Base-by-base conservation (phyloP, 176 grass and related monocot species). In the Microstegium vimineum region DNA sequence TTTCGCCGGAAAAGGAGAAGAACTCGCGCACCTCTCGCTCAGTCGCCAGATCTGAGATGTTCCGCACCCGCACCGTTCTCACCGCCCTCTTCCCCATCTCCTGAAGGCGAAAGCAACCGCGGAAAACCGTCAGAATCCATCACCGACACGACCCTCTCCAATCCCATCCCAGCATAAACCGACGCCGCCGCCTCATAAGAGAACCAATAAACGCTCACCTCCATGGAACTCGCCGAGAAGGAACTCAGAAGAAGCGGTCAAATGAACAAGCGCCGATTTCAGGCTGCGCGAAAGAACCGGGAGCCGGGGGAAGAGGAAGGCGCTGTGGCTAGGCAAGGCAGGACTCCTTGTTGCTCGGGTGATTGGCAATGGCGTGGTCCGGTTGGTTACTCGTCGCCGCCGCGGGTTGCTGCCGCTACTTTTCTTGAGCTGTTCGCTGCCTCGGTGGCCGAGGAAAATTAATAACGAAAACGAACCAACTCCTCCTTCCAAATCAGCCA, bases 1-100 rank as follows among this genome's bases (percentile, higher is more conserved):
- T 95, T 77, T 98, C 95, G 15, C 95, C 95, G 32, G 95, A 95
- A 66, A 98, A 98, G 46, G 95, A 98, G 92, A 98, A 98, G 90
- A 98, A 98, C 84, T 98, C 95, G 22, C 92, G 88, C 86, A 95
- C 92, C 90, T 98, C 95, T 73, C 95, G 86, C 82, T 98, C 95
- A 49, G 89, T 85, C 0, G 90, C 95, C 84, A 98, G 95, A 98
- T 98, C 92, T 93, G 95, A 95, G 46, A 98, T 89, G 76, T 98
- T 98, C 62, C 88, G 79, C 74, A 95, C 95, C 74, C 85, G 79
- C 81, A 98, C 90, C 40, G 92, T 93, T 88, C 95, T 88, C 61
- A 76, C 87, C 82, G 43, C 67, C 82, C 66, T 78, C 79, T 73
- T 78, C 66, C 66, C 69, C 46, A 37, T 61, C 22, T 56, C 88